These are phyloP conservation scores for Mucor lusitanicus DNA, from an alignment of 371 early-diverging fungal species.

Conservation along the genomic window DNA sequence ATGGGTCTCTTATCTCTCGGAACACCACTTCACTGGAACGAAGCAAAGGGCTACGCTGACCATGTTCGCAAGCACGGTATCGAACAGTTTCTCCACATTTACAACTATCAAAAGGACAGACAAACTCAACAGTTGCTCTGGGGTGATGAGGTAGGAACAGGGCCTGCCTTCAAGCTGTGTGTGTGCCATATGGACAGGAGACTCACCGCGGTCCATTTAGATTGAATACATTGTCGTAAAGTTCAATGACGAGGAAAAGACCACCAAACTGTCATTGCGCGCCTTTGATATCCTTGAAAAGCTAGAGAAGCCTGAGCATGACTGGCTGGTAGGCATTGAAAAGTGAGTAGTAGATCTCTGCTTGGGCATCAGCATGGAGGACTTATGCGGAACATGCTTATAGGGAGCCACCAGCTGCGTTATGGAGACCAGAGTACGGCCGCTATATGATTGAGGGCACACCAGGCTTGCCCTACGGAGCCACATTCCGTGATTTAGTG, in stretches of 20 bases:
- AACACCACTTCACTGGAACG: constrained; percentile 94
- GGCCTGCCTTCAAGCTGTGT: not conserved
- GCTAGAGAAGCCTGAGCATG: constrained; percentile 75
- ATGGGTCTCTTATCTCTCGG: constrained; percentile 97
- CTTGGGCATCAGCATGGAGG: too few species aligned
- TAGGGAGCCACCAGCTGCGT: constrained; percentile 55
- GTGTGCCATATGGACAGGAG: not conserved
- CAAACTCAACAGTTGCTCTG: constrained; percentile 82
- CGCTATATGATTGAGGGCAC: constrained; percentile 96
- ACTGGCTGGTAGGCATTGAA: constrained; percentile 42
- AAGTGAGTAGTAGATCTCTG: constrained; percentile 25
- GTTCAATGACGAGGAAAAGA: constrained; percentile 71
- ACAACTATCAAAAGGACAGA: constrained; percentile 75
- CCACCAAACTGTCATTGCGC: constrained; percentile 76
- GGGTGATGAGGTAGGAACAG: constrained; percentile 91
- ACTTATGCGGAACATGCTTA: not conserved
- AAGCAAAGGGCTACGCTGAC: constrained; percentile 83
- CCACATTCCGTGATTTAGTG: constrained; percentile 78
- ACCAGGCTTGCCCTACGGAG: constrained; percentile 92
- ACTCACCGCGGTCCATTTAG: constrained; percentile 36
- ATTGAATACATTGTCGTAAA: constrained; percentile 92
- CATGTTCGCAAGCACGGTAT: constrained; percentile 94
- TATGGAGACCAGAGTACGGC: constrained; percentile 97
- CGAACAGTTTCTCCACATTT: constrained; percentile 90
- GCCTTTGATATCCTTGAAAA: constrained; percentile 85